A percentile compares a stretch with the other conserved stretches of the same genome.
phyloP scores from a whole-genome alignment of 148 eudicot species.

The Nepenthes mirabilis region DNA sequence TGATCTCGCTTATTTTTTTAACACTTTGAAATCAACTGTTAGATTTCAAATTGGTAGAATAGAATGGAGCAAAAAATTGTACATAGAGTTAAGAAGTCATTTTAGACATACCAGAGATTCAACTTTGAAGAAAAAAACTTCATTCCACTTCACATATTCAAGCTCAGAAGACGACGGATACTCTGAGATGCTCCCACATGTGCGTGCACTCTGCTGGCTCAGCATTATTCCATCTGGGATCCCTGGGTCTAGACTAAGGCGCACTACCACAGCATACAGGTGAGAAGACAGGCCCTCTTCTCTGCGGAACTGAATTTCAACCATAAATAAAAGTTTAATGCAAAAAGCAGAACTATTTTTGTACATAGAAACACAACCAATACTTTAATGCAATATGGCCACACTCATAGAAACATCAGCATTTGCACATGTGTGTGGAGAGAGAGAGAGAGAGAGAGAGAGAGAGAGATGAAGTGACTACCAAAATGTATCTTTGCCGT shows the following conservation, averaged over 20 bases:
- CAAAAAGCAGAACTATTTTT: background rate
- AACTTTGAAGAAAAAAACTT: slow-evolving; percentile 81
- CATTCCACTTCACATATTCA: slow-evolving; percentile 71
- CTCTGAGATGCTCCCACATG: slow-evolving; percentile 54
- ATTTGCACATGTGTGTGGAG: background rate
- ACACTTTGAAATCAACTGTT: no score
- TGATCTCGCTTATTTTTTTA: no score
- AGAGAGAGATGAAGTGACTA: background rate
- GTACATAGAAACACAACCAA: background rate
- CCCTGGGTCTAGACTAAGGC: slow-evolving; percentile 35
- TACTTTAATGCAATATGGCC: background rate
- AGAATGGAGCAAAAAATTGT: background rate
- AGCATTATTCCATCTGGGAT: slow-evolving; percentile 21
- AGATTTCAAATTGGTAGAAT: background rate
- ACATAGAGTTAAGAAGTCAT: background rate
- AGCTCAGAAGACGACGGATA: slow-evolving; percentile 29
- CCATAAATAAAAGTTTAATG: background rate
- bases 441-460: background rate
- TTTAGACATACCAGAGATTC: slow-evolving; percentile 50
- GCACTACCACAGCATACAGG: slow-evolving; percentile 61
- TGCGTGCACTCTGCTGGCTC: slow-evolving; percentile 78
- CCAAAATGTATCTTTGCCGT: no score
- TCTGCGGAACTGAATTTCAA: slow-evolving; percentile 41
- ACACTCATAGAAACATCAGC: background rate
- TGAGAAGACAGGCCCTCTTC: slow-evolving; percentile 53